These are phyloP conservation scores for Fonsecaea erecta DNA, from an alignment of 2,329 filamentous ascomycete genomes.

Conservation along the genomic window DNA sequence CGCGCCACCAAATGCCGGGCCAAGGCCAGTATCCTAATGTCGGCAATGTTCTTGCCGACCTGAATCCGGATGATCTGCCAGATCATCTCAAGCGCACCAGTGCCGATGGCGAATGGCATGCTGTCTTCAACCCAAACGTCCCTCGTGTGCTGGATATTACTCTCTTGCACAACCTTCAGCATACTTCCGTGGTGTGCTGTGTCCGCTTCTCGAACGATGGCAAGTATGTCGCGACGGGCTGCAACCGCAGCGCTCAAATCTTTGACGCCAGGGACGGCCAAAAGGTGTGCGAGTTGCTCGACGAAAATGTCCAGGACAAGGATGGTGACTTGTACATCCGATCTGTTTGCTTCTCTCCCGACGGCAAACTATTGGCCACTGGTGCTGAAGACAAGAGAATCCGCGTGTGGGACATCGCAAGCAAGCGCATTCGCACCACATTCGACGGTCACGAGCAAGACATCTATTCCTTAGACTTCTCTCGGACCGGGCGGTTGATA, in stretches of 20 bases:
- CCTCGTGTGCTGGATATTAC: conserved; percentile 91
- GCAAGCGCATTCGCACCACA: conserved; percentile 82
- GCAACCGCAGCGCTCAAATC: conserved; percentile 98
- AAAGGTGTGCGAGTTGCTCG: conserved; percentile 87
- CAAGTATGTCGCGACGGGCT: conserved; percentile 93
- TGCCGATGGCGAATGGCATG: conserved; percentile 78
- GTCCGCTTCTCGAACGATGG: conserved; percentile 96
- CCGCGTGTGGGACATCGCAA: conserved; percentile 91
- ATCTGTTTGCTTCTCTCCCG: conserved; percentile 97
- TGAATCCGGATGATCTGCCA: conserved; percentile 84
- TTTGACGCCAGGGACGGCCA: conserved; percentile 88
- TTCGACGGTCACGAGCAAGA: conserved; percentile 98
- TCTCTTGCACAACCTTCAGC: conserved; percentile 86
- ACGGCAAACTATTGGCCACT: conserved; percentile 90
- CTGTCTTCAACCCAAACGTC: conserved; percentile 91
- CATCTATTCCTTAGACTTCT: conserved; percentile 95
- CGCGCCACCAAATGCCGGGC: conserved; percentile 47
- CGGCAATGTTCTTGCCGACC: conserved; percentile 77
- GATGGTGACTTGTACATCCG: conserved; percentile 94
- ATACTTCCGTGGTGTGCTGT: conserved; percentile 97
- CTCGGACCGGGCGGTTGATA: conserved; percentile 89
- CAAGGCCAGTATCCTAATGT: conserved; percentile 60
- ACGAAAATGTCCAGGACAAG: conserved; percentile 77
- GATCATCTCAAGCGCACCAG: conserved; percentile 87
- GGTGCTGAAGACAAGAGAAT: conserved; percentile 98